Percentiles rank a stretch among this genome's conserved stretches.
Evolutionary conservation across 768 basidiomycete genomes (phyloP).

Genomic region (Fomitopsis serialis): DNA sequence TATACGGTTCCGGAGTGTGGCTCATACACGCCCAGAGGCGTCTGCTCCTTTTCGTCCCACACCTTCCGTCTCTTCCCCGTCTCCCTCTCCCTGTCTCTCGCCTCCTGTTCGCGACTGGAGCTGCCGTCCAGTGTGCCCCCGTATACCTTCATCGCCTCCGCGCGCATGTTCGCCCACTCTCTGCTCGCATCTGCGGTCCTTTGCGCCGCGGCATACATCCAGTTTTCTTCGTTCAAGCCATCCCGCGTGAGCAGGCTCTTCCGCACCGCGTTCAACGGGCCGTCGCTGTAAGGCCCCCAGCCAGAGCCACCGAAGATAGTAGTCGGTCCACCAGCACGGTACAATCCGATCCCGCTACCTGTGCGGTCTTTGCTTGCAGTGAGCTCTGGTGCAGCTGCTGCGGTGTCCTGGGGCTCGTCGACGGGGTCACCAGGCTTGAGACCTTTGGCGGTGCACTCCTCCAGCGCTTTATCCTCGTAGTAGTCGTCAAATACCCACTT

Average conservation of each 20-base stretch:
- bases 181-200: conserved; percentile 58
- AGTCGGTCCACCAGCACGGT: conserved; percentile 88
- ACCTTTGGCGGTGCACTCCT: conserved; percentile 75
- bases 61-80: conserved; percentile 24
- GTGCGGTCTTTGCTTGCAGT: conserved; percentile 45
- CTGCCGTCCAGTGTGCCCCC: conserved; percentile 39
- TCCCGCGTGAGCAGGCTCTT: conserved; percentile 76
- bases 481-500: conserved; percentile 95
- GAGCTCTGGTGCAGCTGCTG: conserved; percentile 41
- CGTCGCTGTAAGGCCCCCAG: conserved; percentile 84
- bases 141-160: conserved; percentile 45
- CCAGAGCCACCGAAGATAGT: conserved; percentile 86
- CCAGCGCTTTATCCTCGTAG: conserved; percentile 79
- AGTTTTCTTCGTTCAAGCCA: conserved; percentile 83
- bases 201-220: conserved; percentile 81
- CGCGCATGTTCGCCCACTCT: conserved; percentile 57
- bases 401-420: conserved; percentile 76
- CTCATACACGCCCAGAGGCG: conserved; percentile 74
- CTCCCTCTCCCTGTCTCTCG: not conserved
- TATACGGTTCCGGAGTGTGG: conserved; percentile 72
- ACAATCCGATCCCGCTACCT: conserved; percentile 60
- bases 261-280: conserved; percentile 78
- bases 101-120: not conserved
- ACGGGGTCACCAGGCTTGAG: conserved; percentile 79
- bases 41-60: conserved; percentile 19